Conservation (phyloP, 257 asterid species). For the Pogostemon cablin region DNA sequence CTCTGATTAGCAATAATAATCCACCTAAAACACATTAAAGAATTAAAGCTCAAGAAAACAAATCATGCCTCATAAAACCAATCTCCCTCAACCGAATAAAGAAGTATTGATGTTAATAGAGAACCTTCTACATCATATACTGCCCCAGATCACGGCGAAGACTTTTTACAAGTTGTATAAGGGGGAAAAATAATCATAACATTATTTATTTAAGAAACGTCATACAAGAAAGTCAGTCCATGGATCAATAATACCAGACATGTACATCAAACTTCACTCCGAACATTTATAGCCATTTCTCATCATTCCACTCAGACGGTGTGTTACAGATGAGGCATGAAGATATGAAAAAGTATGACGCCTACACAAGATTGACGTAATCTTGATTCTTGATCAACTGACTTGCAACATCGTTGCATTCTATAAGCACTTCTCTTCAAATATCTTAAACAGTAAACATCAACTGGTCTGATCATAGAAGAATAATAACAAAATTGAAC, state of each 20-base stretch:
- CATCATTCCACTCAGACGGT: not conserved
- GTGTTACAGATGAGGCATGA: not conserved
- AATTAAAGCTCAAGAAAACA: not conserved
- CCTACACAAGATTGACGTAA: not conserved
- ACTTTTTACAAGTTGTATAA: not conserved
- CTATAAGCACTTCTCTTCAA: not conserved
- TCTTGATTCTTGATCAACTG: not conserved
- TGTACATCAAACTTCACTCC: not conserved
- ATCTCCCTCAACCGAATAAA: not conserved
- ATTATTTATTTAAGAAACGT: not conserved
- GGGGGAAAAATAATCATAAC: too few species aligned
- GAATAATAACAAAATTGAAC: conserved; percentile 13
- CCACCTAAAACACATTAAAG: conserved; percentile 16
- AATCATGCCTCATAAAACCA: not conserved
- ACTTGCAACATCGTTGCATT: conserved; percentile 16
- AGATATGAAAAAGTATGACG: not conserved
- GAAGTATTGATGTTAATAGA: not conserved
- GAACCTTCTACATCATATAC: not conserved
- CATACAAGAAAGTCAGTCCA: not conserved
- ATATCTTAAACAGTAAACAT: not conserved
- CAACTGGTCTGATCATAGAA: not conserved
- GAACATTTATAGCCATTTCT: conserved; percentile 1
- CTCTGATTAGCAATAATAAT: not conserved
- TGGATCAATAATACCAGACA: not conserved
- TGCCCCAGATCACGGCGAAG: not conserved